A percentile compares a stretch with the other conserved stretches of the same genome.
Conservation (phyloP, 148 eudicot species). For the Chenopodium berlandieri region DNA sequence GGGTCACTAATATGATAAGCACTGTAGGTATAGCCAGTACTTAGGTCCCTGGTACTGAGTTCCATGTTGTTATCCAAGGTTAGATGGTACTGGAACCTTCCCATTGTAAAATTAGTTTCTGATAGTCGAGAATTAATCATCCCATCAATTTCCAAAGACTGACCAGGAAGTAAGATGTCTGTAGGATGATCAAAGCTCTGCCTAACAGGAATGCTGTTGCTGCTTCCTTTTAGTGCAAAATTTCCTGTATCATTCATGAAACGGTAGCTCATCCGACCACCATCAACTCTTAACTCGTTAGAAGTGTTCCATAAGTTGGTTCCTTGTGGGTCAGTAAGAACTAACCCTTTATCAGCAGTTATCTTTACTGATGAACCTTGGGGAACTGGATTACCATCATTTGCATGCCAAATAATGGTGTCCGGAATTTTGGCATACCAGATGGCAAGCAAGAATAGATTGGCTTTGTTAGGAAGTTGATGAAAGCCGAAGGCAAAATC, state of each 20-base stretch:
- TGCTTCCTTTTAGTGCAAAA: conserved; percentile 25
- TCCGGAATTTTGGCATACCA: conserved; percentile 57
- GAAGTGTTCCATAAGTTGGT: conserved; percentile 29
- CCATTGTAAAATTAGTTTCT: conserved; percentile 33
- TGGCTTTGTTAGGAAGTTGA: conserved; percentile 4
- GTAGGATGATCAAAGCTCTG: conserved; percentile 45
- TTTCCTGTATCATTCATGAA: conserved; percentile 52
- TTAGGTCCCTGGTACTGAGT: not conserved
- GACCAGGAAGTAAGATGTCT: conserved; percentile 51
- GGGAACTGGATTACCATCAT: conserved; percentile 29
- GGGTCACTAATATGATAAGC: not conserved
- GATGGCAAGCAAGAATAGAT: conserved; percentile 46
- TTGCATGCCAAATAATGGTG: conserved; percentile 49
- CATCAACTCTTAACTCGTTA: not conserved
- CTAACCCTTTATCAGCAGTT: conserved; percentile 35
- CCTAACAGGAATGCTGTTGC: conserved; percentile 25
- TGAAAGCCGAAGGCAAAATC: conserved; percentile 54
- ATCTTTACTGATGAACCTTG: conserved; percentile 37
- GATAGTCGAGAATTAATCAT: conserved; percentile 29
- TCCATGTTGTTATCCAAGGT: not conserved
- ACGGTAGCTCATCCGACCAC: conserved; percentile 17
- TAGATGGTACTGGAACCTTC: conserved; percentile 35
- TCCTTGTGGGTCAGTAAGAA: conserved; percentile 45
- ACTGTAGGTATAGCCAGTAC: not conserved
- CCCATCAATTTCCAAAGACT: conserved; percentile 21